A percentile compares a stretch with the other conserved stretches of the same genome.
phyloP scores from a whole-genome alignment of 305 asterid genomes.

The Plantago coronopus region DNA sequence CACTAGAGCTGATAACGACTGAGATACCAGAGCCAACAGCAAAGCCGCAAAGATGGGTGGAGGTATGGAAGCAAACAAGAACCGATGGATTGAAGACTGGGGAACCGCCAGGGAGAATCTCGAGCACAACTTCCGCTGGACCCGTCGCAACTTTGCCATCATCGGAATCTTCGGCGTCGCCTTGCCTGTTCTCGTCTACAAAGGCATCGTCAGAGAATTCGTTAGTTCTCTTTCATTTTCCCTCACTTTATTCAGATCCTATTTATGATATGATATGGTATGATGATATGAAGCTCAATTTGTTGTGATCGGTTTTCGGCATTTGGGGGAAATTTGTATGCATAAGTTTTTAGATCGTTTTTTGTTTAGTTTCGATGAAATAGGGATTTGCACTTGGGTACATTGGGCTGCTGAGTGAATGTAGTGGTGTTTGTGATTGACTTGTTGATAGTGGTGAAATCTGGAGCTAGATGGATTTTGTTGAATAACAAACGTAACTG shows the following conservation, averaged over 20 bases:
- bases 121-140: constrained; percentile 87
- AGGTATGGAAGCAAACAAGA: constrained; percentile 83
- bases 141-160: constrained; percentile 78
- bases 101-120: constrained; percentile 73
- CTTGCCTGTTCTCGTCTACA: constrained; percentile 65
- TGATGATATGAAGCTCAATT: background rate
- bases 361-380: background rate
- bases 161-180: constrained; percentile 90
- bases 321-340: background rate
- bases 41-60: constrained; percentile 63
- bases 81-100: constrained; percentile 92
- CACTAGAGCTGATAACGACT: background rate
- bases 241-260: background rate
- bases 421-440: background rate
- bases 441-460: background rate
- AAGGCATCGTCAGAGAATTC: constrained; percentile 84
- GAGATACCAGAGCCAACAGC: background rate
- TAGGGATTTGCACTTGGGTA: background rate
- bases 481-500: background rate
- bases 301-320: background rate
- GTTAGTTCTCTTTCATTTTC: constrained; percentile 36
- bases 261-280: too few species aligned
- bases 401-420: background rate
- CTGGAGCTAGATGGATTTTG: background rate
- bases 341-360: too few species aligned